Conservation (phyloP, 169 alveolate species). For the Plasmodium gallinaceum region DNA sequence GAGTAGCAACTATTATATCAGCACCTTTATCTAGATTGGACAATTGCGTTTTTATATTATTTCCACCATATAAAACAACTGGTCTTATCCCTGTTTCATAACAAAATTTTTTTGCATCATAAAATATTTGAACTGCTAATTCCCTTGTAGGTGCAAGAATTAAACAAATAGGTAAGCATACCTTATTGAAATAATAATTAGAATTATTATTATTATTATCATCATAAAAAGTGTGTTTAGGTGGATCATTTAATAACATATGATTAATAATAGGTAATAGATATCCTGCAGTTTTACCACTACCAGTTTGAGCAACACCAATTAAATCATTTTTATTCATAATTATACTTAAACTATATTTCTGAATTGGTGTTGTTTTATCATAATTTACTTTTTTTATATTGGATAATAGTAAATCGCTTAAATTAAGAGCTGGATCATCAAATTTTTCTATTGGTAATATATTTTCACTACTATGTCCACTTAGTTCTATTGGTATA, state of each 20-base stretch:
- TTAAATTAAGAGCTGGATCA: slow-evolving; percentile 83
- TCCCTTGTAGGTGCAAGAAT: slow-evolving; percentile 98
- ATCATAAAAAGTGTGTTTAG: slow-evolving; percentile 76
- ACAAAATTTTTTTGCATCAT: slow-evolving; percentile 93
- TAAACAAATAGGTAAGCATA: slow-evolving; percentile 84
- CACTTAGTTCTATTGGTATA: slow-evolving; percentile 92
- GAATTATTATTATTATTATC: slow-evolving; percentile 27
- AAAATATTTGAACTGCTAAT: slow-evolving; percentile 94
- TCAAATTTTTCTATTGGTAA: slow-evolving; percentile 85
- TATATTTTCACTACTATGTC: slow-evolving; percentile 82
- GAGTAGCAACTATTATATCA: slow-evolving; percentile 96
- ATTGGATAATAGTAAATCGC: slow-evolving; percentile 82
- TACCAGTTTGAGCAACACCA: slow-evolving; percentile 99
- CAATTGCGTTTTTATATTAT: slow-evolving; percentile 90
- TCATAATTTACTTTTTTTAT: slow-evolving; percentile 89
- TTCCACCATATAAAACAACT: slow-evolving; percentile 94
- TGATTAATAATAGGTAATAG: slow-evolving; percentile 95
- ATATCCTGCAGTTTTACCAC: slow-evolving; percentile 99
- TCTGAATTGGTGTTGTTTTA: slow-evolving; percentile 96
- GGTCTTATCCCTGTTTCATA: slow-evolving; percentile 94
- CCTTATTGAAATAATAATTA: slow-evolving; percentile 72
- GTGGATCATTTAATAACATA: slow-evolving; percentile 91
- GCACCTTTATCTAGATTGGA: slow-evolving; percentile 94
- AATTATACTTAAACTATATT: slow-evolving; percentile 94
- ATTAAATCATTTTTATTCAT: slow-evolving; percentile 94